phyloP scores from a whole-genome alignment of 495 filamentous ascomycete genomes.

The Staphylotrichum tortipilum region DNA sequence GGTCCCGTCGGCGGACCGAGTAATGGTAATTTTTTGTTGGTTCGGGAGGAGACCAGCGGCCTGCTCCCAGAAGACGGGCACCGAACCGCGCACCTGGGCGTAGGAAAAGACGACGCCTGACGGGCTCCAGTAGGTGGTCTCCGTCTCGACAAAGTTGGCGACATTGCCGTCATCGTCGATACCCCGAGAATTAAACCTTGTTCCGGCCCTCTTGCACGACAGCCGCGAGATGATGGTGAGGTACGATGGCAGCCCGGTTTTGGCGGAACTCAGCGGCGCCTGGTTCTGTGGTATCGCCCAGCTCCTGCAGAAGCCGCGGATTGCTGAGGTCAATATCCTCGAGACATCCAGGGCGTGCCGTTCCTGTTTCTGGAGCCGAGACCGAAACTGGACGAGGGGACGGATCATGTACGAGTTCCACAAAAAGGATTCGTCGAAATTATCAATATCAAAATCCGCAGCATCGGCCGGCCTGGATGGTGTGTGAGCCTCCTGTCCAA shows the following conservation, averaged over 20 bases:
- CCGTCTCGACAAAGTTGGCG: constrained; percentile 72
- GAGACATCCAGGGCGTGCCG: constrained; percentile 70
- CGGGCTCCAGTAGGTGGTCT: constrained; percentile 65
- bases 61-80: constrained; percentile 97
- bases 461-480: constrained; percentile 40
- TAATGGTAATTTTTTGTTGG: constrained; percentile 91
- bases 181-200: constrained; percentile 89
- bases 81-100: constrained; percentile 81
- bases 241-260: constrained; percentile 66
- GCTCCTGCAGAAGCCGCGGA: constrained; percentile 82
- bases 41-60: constrained; percentile 75
- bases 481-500: constrained; percentile 13
- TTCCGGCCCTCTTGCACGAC: constrained; percentile 86
- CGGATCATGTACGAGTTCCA: constrained; percentile 99
- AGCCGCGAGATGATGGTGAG: constrained; percentile 86
- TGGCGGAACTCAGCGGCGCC: constrained; percentile 47
- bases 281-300: constrained; percentile 62
- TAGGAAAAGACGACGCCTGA: constrained; percentile 81
- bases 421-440: constrained; percentile 79
- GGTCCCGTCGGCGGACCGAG: constrained; percentile 80
- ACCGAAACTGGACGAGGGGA: constrained; percentile 81
- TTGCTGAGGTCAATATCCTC: constrained; percentile 84
- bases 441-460: constrained; percentile 66
- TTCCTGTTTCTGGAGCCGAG: constrained; percentile 62
- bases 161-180: constrained; percentile 98